Conservation (phyloP, 2,329 filamentous ascomycete species). For the Sphaerulina vaccinii region DNA sequence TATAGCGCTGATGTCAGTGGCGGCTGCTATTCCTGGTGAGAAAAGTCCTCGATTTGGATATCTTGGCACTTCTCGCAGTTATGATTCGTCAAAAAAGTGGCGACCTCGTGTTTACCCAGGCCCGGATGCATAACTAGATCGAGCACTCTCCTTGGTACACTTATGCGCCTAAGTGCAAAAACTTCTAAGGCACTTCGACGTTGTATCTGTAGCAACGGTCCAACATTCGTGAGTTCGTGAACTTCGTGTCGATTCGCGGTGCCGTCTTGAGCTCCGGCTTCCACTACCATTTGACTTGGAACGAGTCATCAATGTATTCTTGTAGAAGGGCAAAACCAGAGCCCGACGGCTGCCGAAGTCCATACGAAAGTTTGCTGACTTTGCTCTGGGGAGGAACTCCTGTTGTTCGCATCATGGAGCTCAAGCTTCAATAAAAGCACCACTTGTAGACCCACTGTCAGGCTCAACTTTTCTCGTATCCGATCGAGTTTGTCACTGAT, state of each 20-base stretch:
- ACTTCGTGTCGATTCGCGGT: no score
- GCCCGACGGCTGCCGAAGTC: neutral
- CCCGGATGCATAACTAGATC: neutral
- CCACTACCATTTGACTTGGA: neutral
- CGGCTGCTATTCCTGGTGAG: conserved; percentile 7
- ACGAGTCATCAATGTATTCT: no score
- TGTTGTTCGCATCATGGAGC: no score
- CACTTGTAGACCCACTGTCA: no score
- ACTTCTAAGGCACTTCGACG: neutral
- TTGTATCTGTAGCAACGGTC: neutral
- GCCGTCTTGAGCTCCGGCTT: neutral
- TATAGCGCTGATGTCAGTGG: conserved; percentile 5
- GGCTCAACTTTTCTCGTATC: neutral
- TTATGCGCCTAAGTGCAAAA: neutral
- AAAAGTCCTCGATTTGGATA: neutral
- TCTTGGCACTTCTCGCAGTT: neutral
- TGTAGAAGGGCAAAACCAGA: neutral
- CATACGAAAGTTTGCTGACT: neutral
- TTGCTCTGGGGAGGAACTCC: neutral
- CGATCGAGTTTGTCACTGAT: no score
- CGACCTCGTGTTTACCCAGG: conserved; percentile 1
- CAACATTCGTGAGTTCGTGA: neutral
- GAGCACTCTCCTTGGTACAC: no score
- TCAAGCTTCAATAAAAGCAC: no score
- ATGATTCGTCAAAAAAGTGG: conserved; percentile 8